Base-by-base conservation (phyloP, 371 early-diverging fungal species). In the Mortierella sp. region DNA sequence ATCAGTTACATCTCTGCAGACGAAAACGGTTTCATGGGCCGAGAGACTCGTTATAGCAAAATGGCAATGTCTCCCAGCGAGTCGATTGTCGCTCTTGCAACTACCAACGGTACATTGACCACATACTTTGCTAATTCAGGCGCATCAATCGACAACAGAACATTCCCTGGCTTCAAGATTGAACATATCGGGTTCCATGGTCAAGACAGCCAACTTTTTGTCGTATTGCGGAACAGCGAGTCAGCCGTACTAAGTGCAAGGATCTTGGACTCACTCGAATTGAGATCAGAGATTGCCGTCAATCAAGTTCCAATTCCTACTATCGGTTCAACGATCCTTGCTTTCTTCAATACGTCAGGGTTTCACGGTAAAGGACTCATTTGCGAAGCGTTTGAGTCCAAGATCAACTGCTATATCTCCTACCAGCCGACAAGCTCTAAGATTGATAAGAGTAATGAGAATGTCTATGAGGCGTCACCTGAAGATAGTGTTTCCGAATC, bases 21-120 rank as follows among this genome's bases (percentile, higher is more conserved):
- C 12, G 72, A 75, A 10, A 68, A 75, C 0, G 60, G 63, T 1
- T 71, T 71, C 39, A 74, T 71, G 28, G 75, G 75, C 30, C 39
- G 60, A 9, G 68, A 67, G 0, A 75, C 68, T 66, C 72, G 81
- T 2, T 65, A 72, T 52, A 80, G 62, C 81, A 80, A 75, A 62
- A 80, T 80, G 74, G 72, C 81, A 1, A 80, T 80, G 39, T 80
- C 81, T 0, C 81, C 75, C 3, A 58, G 69, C 35, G 75, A 80
- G 59, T 80, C 81, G 10, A 72, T 80, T 61, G 72, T 75, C 6
- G 81, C 81, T 18, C 43, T 80, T 63, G 75, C 75, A 12, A 72
- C 72, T 37, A 66, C 66, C 5, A 75, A 80, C n/a, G 81, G 81
- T 8, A 72, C 55, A 22, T 60, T 80, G 59, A 75, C 81, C 1